phyloP scores from a whole-genome alignment of 1,284 basidiomycete species.

The Apiotrichum siamense region DNA sequence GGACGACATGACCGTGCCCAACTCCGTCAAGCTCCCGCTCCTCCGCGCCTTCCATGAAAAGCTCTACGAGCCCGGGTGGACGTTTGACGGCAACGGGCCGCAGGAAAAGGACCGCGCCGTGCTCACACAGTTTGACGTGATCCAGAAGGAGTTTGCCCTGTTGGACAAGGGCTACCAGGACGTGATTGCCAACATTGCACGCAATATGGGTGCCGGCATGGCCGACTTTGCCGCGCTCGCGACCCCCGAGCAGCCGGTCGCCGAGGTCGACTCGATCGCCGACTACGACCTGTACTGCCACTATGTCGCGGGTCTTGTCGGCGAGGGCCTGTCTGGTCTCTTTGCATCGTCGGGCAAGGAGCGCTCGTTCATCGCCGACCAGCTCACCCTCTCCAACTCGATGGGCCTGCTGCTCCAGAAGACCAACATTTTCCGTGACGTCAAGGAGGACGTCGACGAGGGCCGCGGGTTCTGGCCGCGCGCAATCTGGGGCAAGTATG shows the following conservation, averaged over 20 bases:
- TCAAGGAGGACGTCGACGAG: constrained; percentile 84
- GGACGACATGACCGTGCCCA: constrained; percentile 94
- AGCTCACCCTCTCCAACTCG: constrained; percentile 84
- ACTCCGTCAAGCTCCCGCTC: constrained; percentile 77
- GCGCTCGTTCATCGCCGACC: constrained; percentile 64
- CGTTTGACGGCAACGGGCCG: constrained; percentile 72
- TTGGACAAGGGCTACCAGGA: constrained; percentile 69
- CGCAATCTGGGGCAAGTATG: constrained; percentile 78
- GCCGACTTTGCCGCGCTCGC: constrained; percentile 86
- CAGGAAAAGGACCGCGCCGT: constrained; percentile 86
- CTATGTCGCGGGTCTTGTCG: constrained; percentile 96
- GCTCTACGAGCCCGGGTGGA: constrained; percentile 81
- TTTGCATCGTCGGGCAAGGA: constrained; percentile 87
- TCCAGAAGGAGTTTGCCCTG: constrained; percentile 74
- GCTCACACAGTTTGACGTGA: constrained; percentile 75
- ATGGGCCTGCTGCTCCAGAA: constrained; percentile 98
- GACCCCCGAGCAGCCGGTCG: constrained; percentile 61
- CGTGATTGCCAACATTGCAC: constrained; percentile 74
- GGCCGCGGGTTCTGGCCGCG: constrained; percentile 90
- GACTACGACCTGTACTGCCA: constrained; percentile 98
- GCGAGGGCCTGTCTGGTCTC: constrained; percentile 87
- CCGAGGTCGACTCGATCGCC: constrained; percentile 62
- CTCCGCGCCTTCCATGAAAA: constrained; percentile 78
- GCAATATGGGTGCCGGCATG: constrained; percentile 92
- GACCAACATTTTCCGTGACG: constrained; percentile 96